Base-by-base conservation (phyloP, 2,329 filamentous ascomycete species). In the Keithomyces neogunnii region DNA sequence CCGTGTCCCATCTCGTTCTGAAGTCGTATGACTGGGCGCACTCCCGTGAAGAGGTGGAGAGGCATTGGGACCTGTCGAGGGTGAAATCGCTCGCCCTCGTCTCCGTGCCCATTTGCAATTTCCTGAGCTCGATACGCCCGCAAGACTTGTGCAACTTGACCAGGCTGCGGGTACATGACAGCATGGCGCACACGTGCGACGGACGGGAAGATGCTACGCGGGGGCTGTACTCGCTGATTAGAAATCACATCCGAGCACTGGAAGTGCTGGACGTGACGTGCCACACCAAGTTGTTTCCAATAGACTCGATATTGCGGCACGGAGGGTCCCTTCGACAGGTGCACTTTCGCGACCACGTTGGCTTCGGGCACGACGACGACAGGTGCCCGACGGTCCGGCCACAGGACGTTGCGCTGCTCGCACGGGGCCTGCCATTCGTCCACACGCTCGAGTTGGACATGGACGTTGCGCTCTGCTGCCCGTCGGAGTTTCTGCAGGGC, bases 21-120 rank as follows among this genome's bases (percentile, higher is more conserved):
- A 68, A 67, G 47, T 75, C 71, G 2, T 78, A 78, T 55, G 70
- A 77, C 61, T 77, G 75, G 75, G 62, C 67, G 8, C 75, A 78
- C 54, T 61, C 60, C 1, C 46, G 56, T 0, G 60, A 66, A 3
- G 67, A 68, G 3, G 72, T 74, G 4, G 56, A 51, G 1, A 56
- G 53, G 19, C 72, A 77, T 51, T 78, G 74, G 74, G 67, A 76
- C 57, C 70, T 78, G 53, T 71, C 71, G 4, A 55, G 55, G n/a
- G 64, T 78, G 31, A 59, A 63, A 28, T 66, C 62, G 2, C 64
- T 78, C 6, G 61, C 68, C 32, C 63, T 77, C 35, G 56, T 72
- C 30, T 70, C 70, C 30, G 70, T 77, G 4, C 73, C 75, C 1
- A 56, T 73, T 10, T 68, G 64, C 55, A 67, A 68, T 42, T 77